Evolutionary conservation across 139 green algal species (phyloP), one percentile per base, ranked within the genome.

Genomic region (Chlorella ohadii): DNA sequence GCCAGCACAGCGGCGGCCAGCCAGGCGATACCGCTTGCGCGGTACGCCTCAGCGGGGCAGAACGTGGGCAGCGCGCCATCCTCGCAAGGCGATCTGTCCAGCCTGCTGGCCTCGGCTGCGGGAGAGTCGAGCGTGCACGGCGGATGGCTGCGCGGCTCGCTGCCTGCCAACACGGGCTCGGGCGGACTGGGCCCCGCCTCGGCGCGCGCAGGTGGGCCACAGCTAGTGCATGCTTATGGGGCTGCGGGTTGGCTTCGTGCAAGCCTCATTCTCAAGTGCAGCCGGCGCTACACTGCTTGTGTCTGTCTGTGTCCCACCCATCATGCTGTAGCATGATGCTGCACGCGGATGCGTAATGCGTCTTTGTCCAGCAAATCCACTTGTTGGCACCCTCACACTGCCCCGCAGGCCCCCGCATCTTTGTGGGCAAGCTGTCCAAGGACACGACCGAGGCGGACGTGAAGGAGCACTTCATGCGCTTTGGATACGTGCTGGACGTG

Each of bases 401-500:
- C 82, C 28, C 82, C 28, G 90, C 92, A 33, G 95, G 95, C 22
- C 95, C 95, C 0, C 90, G 95, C 72, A 95, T 98, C 68, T 98
- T 98, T 81, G 92, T 98, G 3, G 95, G 95, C 88, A 97, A 97
- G 89, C 91, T 98, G 36, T 94, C 91, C 59, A 94, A 94, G 73
- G 94, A 96, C 38, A 96, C 93, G 9, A 93, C 74, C 3, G 95
- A 98, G 84, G 87, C 85, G 12, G 95, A 98, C 56, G 91, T 96
- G 36, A 92, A 93, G 83, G 94, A 96, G 57, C 96, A 98, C 89
- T 97, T 98, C 83, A 90, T 84, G 63, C 73, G 83, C 2, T 97
- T 95, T 88, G 94, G 95, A 78, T 98, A 94, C 70, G 94, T 98
- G 34, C 94, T 98, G 92, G 95, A 98, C 74, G 94, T 98, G 19